phyloP scores from a whole-genome alignment of 352 stramenopile genomes.

The Chrysophaeum taylorii region DNA sequence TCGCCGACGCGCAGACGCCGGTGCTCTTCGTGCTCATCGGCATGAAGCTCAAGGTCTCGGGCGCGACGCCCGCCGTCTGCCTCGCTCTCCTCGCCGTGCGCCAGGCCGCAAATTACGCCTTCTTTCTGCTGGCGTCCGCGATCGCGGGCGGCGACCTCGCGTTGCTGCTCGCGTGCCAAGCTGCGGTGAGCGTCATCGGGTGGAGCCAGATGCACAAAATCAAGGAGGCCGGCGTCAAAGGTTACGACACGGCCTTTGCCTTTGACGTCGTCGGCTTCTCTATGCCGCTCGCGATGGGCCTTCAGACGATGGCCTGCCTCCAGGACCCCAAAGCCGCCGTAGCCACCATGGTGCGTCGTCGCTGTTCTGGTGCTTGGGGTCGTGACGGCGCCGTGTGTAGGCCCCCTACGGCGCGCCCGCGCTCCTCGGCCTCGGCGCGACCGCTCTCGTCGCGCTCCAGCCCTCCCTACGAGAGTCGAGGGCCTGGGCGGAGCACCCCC shows the following conservation, averaged over 20 bases:
- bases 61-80: constrained; percentile 4
- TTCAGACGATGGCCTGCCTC: constrained; percentile 8
- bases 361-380: too few relatives aligned
- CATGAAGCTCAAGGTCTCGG: constrained; percentile 4
- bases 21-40: constrained; percentile 10
- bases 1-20: neutral
- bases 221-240: neutral
- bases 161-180: neutral
- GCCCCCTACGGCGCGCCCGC: too few relatives aligned
- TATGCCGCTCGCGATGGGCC: constrained; percentile 5
- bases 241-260: neutral
- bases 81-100: neutral
- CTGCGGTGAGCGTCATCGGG: constrained; percentile 5
- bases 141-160: neutral
- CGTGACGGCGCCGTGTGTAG: too few relatives aligned
- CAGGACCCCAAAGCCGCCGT: too few relatives aligned
- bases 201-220: neutral
- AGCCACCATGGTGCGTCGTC: too few relatives aligned
- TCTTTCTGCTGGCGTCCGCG: neutral
- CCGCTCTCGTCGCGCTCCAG: too few relatives aligned
- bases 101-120: neutral
- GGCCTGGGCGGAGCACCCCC: too few relatives aligned
- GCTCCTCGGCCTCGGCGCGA: too few relatives aligned
- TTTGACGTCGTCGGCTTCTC: constrained; percentile 13
- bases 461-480: too few relatives aligned